These are phyloP conservation scores for Quercus agrifolia DNA, from an alignment of 306 rosid species.

Conservation along the genomic window DNA sequence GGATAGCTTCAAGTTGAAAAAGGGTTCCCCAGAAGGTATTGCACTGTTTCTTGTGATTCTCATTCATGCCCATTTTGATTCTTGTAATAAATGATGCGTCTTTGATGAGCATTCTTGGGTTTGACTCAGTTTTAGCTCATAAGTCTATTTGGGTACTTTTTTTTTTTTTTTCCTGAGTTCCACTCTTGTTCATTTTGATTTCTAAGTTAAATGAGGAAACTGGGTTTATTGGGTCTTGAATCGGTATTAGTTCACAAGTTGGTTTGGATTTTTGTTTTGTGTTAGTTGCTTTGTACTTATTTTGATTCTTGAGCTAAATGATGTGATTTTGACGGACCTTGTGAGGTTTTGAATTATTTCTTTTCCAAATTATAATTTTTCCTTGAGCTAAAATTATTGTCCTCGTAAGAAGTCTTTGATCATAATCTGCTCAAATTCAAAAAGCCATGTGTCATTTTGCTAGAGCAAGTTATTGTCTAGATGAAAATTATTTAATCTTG, in stretches of 20 bases:
- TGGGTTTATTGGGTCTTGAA: not conserved
- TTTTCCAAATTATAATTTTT: not conserved
- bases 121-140: not conserved
- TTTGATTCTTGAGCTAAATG: not conserved
- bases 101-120: not conserved
- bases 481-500: too few relatives aligned
- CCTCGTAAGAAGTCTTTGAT: too few relatives aligned
- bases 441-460: too few relatives aligned
- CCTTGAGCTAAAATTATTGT: too few relatives aligned
- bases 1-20: conserved; percentile 16
- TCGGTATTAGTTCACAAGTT: not conserved
- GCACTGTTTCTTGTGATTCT: conserved; percentile 4
- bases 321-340: not conserved
- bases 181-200: not conserved
- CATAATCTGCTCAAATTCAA: too few relatives aligned
- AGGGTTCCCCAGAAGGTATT: conserved; percentile 27
- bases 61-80: not conserved
- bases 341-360: not conserved
- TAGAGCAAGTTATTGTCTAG: too few relatives aligned
- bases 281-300: not conserved
- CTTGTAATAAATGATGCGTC: not conserved
- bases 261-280: not conserved
- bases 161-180: not conserved
- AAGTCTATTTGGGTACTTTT: not conserved
- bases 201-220: not conserved